A percentile compares a stretch with the other conserved stretches of the same genome.
These are phyloP conservation scores for Malassezia dermatis DNA, from an alignment of 1,284 basidiomycete genomes.

Conservation along the genomic window DNA sequence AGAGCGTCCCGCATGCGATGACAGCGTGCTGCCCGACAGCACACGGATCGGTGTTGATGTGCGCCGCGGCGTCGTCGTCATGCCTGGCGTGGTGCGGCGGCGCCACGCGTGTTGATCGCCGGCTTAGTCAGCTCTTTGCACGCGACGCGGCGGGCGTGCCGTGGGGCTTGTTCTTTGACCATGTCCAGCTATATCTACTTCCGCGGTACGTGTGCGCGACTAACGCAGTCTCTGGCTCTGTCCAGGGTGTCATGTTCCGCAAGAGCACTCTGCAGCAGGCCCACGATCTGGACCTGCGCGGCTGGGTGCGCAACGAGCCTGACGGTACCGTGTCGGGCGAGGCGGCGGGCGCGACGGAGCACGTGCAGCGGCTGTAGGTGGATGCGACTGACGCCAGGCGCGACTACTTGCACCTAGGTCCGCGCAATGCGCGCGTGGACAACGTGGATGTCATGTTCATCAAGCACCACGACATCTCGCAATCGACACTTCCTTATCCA, in stretches of 20 bases:
- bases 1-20: slow-evolving; percentile 56
- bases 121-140: slow-evolving; percentile 1
- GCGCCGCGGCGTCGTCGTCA: slow-evolving; percentile 26
- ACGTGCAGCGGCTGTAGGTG: slow-evolving; percentile 14
- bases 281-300: slow-evolving; percentile 11
- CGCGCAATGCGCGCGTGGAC: slow-evolving; percentile 11
- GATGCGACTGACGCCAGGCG: slow-evolving; percentile 6
- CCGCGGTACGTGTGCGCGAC: slow-evolving; percentile 10
- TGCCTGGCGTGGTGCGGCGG: neutral
- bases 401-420: slow-evolving; percentile 12
- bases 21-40: slow-evolving; percentile 80
- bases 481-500: slow-evolving; percentile 12
- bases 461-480: slow-evolving; percentile 14
- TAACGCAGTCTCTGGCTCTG: slow-evolving; percentile 9
- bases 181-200: slow-evolving; percentile 18
- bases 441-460: slow-evolving; percentile 19
- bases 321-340: slow-evolving; percentile 16
- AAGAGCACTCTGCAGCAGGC: slow-evolving; percentile 14
- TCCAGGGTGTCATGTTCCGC: slow-evolving; percentile 17
- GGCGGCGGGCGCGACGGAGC: slow-evolving; percentile 13
- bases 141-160: neutral
- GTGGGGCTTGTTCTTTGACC: neutral
- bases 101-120: slow-evolving; percentile 1
- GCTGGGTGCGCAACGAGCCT: slow-evolving; percentile 18
- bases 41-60: slow-evolving; percentile 66